These are phyloP conservation scores for Stephania cephalantha DNA, from an alignment of 164 flowering plant genomes.

Conservation along the genomic window DNA sequence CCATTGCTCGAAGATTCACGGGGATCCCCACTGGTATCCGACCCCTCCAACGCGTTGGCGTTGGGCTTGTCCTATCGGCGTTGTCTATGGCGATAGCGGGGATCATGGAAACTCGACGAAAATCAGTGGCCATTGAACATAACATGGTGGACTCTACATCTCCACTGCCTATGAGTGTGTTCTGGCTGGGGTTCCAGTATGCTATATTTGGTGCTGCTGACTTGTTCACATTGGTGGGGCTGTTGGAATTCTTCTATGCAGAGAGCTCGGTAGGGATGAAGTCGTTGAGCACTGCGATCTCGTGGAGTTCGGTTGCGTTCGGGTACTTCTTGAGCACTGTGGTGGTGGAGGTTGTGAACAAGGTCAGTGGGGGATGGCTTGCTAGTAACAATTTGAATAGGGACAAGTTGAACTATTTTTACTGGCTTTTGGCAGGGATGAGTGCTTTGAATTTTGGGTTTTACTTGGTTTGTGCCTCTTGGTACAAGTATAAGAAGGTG, in stretches of 20 bases:
- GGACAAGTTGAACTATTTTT: conserved; percentile 60
- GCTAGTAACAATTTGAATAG: conserved; percentile 52
- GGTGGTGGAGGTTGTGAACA: conserved; percentile 59
- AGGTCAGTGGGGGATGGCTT: conserved; percentile 65
- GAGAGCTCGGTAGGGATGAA: conserved; percentile 69
- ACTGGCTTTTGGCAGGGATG: conserved; percentile 49
- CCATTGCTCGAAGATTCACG: conserved; percentile 46
- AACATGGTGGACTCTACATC: conserved; percentile 42
- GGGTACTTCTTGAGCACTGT: conserved; percentile 61
- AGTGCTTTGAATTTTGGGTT: conserved; percentile 51
- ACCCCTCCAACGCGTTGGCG: conserved; percentile 54
- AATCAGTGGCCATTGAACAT: conserved; percentile 37
- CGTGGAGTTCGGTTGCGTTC: conserved; percentile 57
- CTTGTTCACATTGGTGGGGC: conserved; percentile 60
- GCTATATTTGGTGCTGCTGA: conserved; percentile 62
- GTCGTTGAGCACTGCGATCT: conserved; percentile 50
- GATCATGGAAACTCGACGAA: conserved; percentile 43
- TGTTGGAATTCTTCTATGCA: conserved; percentile 61
- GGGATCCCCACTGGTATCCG: conserved; percentile 61
- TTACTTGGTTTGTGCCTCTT: conserved; percentile 53
- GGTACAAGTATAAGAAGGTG: conserved; percentile 61
- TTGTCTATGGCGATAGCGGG: conserved; percentile 63
- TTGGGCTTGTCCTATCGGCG: conserved; percentile 53
- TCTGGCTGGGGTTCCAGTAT: conserved; percentile 66
- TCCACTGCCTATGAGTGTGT: conserved; percentile 51